Evolutionary conservation across 208 protist species (phyloP).

Genomic region (Strigomonas culicis): DNA sequence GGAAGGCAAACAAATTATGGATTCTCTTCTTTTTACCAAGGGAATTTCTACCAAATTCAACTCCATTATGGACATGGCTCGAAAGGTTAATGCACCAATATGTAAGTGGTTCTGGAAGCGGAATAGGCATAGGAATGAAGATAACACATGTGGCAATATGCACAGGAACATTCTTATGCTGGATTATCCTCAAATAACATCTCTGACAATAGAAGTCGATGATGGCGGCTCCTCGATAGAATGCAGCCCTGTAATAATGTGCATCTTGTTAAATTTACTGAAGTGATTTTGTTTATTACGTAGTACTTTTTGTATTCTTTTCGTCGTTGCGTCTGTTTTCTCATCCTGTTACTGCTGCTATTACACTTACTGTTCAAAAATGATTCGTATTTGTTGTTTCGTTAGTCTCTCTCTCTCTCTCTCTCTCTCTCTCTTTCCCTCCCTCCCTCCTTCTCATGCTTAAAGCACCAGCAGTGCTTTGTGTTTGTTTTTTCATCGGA

Average conservation of each 20-base stretch:
- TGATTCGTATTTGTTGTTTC: constrained; percentile 3
- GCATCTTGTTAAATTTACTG: constrained; percentile 4
- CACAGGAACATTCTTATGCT: background rate
- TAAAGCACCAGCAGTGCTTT: background rate
- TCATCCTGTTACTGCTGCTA: background rate
- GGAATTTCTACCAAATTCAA: background rate
- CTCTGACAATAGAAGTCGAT: background rate
- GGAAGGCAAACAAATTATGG: background rate
- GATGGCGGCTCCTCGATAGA: background rate
- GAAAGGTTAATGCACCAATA: background rate
- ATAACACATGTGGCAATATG: background rate
- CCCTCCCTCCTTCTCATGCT: background rate
- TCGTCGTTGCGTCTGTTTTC: background rate
- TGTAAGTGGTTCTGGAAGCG: background rate
- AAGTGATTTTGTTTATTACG: background rate
- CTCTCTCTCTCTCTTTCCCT: background rate
- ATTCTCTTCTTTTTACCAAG: background rate
- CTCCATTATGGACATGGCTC: background rate
- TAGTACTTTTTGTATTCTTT: background rate
- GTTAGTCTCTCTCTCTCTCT: background rate
- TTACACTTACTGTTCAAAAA: background rate
- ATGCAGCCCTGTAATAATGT: background rate
- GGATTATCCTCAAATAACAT: constrained; percentile 4
- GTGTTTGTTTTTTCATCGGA: background rate
- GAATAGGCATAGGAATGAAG: background rate